phyloP scores from a whole-genome alignment of 169 alveolate genomes.

The Plasmodium vivax region DNA sequence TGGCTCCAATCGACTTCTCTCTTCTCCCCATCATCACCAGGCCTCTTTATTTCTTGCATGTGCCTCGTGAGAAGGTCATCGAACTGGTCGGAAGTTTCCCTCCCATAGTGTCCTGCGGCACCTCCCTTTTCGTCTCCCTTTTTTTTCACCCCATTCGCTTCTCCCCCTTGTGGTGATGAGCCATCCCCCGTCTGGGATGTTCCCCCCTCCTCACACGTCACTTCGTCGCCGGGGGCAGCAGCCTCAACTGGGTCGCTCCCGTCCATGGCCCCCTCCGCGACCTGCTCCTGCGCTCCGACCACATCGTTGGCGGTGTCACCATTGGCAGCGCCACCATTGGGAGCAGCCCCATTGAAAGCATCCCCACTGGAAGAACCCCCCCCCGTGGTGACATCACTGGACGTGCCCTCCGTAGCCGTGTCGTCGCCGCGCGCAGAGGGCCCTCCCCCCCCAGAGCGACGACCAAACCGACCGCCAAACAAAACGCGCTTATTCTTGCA shows the following conservation, averaged over 20 bases:
- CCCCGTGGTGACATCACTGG: background rate
- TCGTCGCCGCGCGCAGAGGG: background rate
- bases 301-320: background rate
- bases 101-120: background rate
- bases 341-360: background rate
- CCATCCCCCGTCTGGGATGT: background rate
- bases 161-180: background rate
- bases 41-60: slow-evolving; percentile 2
- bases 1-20: background rate
- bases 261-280: background rate
- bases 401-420: background rate
- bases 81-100: background rate
- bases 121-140: background rate
- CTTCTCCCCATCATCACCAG: background rate
- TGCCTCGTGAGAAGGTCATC: slow-evolving; percentile 2
- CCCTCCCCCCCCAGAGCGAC: background rate
- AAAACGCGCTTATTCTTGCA: slow-evolving; percentile 21
- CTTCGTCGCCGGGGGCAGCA: background rate
- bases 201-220: background rate
- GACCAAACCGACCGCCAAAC: background rate
- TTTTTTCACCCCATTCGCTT: background rate
- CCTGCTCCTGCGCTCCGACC: background rate
- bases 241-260: background rate
- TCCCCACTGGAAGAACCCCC: background rate
- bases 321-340: background rate